These are phyloP conservation scores for Tetraselmis chui DNA, from an alignment of 139 green algal species.

Conservation along the genomic window DNA sequence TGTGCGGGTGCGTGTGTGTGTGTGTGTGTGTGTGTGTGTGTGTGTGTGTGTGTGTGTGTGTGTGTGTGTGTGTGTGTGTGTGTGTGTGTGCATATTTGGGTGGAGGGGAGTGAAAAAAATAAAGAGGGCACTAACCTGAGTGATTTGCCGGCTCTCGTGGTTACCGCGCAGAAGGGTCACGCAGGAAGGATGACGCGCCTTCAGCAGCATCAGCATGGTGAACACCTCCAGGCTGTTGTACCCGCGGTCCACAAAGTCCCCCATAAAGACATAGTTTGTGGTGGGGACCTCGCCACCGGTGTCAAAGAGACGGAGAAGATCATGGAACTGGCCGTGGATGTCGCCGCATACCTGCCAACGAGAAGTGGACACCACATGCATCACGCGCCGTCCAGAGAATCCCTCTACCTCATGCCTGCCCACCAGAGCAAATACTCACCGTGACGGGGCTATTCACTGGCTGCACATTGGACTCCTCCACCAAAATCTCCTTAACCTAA, in stretches of 20 bases:
- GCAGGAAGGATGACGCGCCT: conserved; percentile 83
- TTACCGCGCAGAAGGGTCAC: conserved; percentile 97
- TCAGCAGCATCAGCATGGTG: conserved; percentile 96
- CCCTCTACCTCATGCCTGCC: too few relatives aligned
- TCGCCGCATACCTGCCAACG: conserved; percentile 88
- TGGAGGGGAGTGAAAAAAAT: too few relatives aligned
- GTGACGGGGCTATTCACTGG: conserved; percentile 95
- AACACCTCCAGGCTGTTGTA: conserved; percentile 99
- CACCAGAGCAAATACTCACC: too few relatives aligned
- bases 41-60: too few relatives aligned
- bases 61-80: too few relatives aligned
- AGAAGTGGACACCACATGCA: neutral
- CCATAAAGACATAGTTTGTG: conserved; percentile 99
- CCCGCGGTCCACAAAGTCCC: conserved; percentile 97
- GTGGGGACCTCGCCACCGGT: conserved; percentile 88
- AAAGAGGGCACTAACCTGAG: conserved; percentile 64
- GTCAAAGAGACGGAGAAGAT: conserved; percentile 95
- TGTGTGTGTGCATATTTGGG: too few relatives aligned
- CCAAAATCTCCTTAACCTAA: conserved; percentile 94
- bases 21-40: too few relatives aligned
- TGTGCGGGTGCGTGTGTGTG: too few relatives aligned
- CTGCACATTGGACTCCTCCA: conserved; percentile 99
- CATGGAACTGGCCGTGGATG: conserved; percentile 99
- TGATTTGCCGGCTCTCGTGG: conserved; percentile 97
- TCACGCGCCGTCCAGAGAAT: neutral